Evolutionary conservation across 306 rosid species (phyloP), one percentile per base, ranked within the genome.

Genomic region (Prosopis cineraria): DNA sequence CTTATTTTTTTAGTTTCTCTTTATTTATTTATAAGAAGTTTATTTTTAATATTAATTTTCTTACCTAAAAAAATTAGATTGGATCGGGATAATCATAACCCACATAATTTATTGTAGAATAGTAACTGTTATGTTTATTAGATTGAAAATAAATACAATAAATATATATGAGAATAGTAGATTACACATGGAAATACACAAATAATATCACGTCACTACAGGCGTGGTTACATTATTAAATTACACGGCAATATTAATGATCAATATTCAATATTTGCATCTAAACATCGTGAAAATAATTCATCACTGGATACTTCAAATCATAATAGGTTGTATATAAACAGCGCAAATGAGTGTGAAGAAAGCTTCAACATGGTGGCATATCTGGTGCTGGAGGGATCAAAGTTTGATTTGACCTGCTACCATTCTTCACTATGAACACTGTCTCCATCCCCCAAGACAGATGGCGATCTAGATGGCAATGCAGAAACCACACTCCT

Each of bases 401-500:
- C 33, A 87, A 39, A 30, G 13, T 75, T 63, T 58, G 47, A 4
- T 72, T n/a, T 12, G 48, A 50, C 52, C 17, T 0, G 14, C 84
- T 69, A 9, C 96, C 93, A 45, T 91, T 81, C 77, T 77, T 87
- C 27, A 89, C 90, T 3, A 89, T 89, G 70, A 91, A 81, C 67
- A 84, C 87, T 0, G 85, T 85, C 2, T 88, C 78, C 95, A 88
- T 90, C n/a, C 95, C 92, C 95, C 95, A 86, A 3, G 85, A 40
- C 7, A 83, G 48, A 62, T 90, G 95, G 7, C 92, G 87, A 13
- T 90, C 90, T 12, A 90, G 56, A 72, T 88, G 94, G 76, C 89
- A 88, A 24, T 90, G 94, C 85, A 88, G 16, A 44, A 84, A 87
- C 96, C 93, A 91, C 1, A 87, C 96, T 14, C 93, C 90, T 91